Percentiles rank a stretch among this genome's conserved stretches.
These are phyloP conservation scores for Saturnispora saitoi DNA, from an alignment of 805 yeast genomes.

Conservation along the genomic window DNA sequence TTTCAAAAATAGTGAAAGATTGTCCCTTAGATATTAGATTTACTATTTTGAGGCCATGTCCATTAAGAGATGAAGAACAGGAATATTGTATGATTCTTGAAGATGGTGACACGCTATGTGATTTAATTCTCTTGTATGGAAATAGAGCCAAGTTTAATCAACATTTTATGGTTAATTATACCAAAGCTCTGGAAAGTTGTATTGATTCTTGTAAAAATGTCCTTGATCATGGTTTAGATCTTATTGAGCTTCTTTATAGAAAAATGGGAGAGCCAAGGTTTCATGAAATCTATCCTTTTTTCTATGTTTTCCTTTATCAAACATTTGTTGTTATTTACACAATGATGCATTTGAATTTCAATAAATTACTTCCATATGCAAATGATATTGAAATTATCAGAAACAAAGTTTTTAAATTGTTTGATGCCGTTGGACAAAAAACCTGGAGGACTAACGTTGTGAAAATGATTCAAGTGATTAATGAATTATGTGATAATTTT, in stretches of 20 bases:
- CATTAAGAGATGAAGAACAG: constrained; percentile 17
- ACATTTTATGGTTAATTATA: constrained; percentile 36
- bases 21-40: constrained; percentile 26
- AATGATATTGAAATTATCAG: constrained; percentile 21
- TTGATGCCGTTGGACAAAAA: constrained; percentile 21
- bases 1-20: constrained; percentile 18
- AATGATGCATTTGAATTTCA: constrained; percentile 35
- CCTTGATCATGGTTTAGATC: constrained; percentile 29
- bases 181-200: constrained; percentile 31
- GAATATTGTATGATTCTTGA: constrained; percentile 22
- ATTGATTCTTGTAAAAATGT: constrained; percentile 32
- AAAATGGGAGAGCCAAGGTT: constrained; percentile 25
- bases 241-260: constrained; percentile 26
- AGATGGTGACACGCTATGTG: constrained; percentile 34
- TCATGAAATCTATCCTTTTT: constrained; percentile 37
- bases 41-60: constrained; percentile 25
- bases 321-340: constrained; percentile 44
- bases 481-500: constrained; percentile 27
- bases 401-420: constrained; percentile 25
- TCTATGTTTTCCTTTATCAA: constrained; percentile 42
- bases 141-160: constrained; percentile 45
- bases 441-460: constrained; percentile 27
- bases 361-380: constrained; percentile 22
- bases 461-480: constrained; percentile 26
- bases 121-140: constrained; percentile 39